Conservation (phyloP, 306 rosid species). For the Prunus dulcis region DNA sequence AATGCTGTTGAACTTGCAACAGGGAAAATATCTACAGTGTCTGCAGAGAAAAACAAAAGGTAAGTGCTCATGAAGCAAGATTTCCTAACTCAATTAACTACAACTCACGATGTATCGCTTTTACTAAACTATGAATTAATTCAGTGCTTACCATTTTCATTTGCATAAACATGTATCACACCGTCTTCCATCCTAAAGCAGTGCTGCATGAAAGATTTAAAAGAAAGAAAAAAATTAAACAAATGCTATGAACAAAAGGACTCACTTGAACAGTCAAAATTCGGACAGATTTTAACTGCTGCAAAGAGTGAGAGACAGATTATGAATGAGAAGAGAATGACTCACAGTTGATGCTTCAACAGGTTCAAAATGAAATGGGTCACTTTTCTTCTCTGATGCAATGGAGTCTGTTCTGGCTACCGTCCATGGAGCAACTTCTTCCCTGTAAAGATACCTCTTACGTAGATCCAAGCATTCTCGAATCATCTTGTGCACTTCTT, state of each 20-base stretch:
- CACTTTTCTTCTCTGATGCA: conserved; percentile 18
- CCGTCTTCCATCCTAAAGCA: conserved; percentile 72
- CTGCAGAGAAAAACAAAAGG: conserved; percentile 31
- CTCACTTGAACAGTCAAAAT: conserved; percentile 6
- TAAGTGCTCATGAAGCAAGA: conserved; percentile 17
- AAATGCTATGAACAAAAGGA: conserved; percentile 19
- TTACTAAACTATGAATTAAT: conserved; percentile 8
- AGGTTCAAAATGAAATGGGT: conserved; percentile 42
- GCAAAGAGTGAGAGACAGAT: not conserved
- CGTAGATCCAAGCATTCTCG: conserved; percentile 44
- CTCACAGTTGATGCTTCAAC: conserved; percentile 38
- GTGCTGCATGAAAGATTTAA: conserved; percentile 48
- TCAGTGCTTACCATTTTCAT: conserved; percentile 52
- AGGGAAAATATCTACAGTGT: conserved; percentile 65
- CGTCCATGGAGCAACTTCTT: conserved; percentile 34
- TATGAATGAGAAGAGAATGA: not conserved
- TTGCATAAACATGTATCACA: conserved; percentile 60
- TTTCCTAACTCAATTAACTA: conserved; percentile 9
- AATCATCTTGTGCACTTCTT: conserved; percentile 35
- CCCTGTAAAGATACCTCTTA: conserved; percentile 31
- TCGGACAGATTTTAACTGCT: conserved; percentile 14
- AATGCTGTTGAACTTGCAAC: conserved; percentile 69
- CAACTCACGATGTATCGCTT: not conserved
- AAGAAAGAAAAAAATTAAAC: conserved; percentile 12
- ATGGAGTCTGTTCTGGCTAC: conserved; percentile 10